Base-by-base conservation (phyloP, 2,329 filamentous ascomycete species). In the Nigrospora sphaerica region DNA sequence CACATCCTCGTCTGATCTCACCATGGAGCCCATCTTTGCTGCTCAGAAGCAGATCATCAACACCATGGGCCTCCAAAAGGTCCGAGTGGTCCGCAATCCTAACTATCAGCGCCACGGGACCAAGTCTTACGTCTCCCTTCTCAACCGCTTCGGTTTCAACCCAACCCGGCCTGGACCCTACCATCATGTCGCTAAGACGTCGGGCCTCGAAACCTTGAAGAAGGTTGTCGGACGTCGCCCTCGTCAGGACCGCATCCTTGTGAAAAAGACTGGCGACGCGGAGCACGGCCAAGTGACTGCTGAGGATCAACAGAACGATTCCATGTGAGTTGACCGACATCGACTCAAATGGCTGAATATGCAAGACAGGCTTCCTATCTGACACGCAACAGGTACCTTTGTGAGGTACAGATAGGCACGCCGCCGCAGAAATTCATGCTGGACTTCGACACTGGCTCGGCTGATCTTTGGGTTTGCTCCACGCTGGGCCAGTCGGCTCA, bases 401-500 rank as follows among this genome's bases (percentile, higher is more conserved):
- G 77, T 41, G 71, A 77, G 31, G 77, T 88, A 23, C 59, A 66
- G 13, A 81, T 88, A 49, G 85, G 85, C 28, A 83, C 77, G 2
- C 83, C 83, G 14, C 63, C 72, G 1, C 83, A 88, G 66, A 79
- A 66, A 39, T 53, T 83, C 38, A 74, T 72, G 52, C 62, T 87
- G 13, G 77, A 86, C 57, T 86, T 88, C 50, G 85, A 88, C 60
- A 86, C 83, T 35, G 83, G 83, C 17, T 85, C 81, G 12, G 74
- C 82, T 17, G 85, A 88, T 67, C 70, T 85, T 18, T 88, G 82
- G 84, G 77, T 81, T 66, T 79, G 76, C 65, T 81, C 78, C 12
- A 75, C 72, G 7, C 63, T 80, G 11, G 61, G 69, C 17, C 55
- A 63, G 13, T 49, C 52, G 3, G 57, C 60, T 32, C 61, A 63